Evolutionary conservation across 257 asterid species (phyloP).

Genomic region (Plantago major): DNA sequence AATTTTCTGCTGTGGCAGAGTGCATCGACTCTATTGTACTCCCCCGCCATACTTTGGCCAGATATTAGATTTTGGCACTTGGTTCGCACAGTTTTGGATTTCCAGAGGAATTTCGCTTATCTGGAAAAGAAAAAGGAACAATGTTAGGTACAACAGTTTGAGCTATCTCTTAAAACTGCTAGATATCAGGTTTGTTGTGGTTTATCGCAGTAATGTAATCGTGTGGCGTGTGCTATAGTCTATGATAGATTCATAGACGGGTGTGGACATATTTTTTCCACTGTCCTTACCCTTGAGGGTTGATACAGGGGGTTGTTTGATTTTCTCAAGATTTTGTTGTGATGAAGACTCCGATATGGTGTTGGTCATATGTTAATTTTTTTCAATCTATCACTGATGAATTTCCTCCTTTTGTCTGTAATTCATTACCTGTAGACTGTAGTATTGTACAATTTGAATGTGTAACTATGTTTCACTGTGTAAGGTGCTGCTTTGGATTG

Average conservation of each 20-base stretch:
- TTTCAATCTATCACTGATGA: no score
- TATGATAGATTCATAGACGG: neutral
- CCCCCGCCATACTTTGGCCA: conserved; percentile 69
- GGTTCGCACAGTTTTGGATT: conserved; percentile 53
- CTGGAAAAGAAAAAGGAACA: conserved; percentile 44
- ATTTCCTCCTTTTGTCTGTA: no score
- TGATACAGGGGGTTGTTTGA: neutral
- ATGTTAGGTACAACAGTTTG: conserved; percentile 3
- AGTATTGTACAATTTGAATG: no score
- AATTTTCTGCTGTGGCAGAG: conserved; percentile 92
- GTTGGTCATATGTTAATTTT: no score
- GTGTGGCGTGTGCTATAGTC: no score
- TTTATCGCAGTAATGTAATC: neutral
- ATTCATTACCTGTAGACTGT: no score
- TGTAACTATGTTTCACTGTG: no score
- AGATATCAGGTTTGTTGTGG: neutral
- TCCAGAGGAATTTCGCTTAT: conserved; percentile 45
- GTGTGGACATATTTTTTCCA: conserved; percentile 10
- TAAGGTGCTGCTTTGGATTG: no score
- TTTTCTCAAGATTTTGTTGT: neutral
- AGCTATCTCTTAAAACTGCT: neutral
- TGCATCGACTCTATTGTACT: conserved; percentile 48
- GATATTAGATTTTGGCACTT: conserved; percentile 66
- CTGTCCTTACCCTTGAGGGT: conserved; percentile 15
- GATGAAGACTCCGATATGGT: no score